A percentile compares a stretch with the other conserved stretches of the same genome.
Conservation (phyloP, 2,329 filamentous ascomycete species). For the Xylariales sp. region DNA sequence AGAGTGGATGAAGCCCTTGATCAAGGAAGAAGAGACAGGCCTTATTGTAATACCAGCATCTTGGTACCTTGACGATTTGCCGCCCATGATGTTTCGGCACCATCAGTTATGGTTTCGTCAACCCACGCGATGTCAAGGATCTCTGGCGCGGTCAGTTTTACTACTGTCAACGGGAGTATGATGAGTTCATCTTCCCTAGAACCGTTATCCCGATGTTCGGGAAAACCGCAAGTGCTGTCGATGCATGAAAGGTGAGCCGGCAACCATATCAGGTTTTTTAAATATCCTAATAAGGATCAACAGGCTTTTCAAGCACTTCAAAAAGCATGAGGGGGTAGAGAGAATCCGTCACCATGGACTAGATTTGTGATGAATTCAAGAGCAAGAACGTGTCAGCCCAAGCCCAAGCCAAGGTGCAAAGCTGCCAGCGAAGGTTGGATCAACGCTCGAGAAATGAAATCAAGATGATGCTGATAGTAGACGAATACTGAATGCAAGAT, state of each 20-base stretch:
- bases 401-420: conserved; percentile 52
- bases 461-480: background rate
- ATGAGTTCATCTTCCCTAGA: conserved; percentile 73
- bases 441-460: conserved; percentile 38
- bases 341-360: conserved; percentile 29
- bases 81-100: conserved; percentile 67
- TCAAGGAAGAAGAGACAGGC: conserved; percentile 54
- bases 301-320: conserved; percentile 35
- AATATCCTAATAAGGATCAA: too few relatives aligned
- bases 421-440: conserved; percentile 51
- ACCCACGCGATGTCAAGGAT: conserved; percentile 57
- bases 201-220: conserved; percentile 75
- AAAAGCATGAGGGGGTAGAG: conserved; percentile 20
- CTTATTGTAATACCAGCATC: conserved; percentile 60
- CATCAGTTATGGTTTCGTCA: conserved; percentile 57
- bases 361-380: conserved; percentile 72
- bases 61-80: conserved; percentile 62
- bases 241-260: conserved; percentile 64
- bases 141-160: conserved; percentile 64
- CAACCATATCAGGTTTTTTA: too few relatives aligned
- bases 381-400: conserved; percentile 51
- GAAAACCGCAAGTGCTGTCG: conserved; percentile 64
- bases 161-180: conserved; percentile 73
- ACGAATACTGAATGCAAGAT: too few relatives aligned
- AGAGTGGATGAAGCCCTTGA: conserved; percentile 63